Percentiles rank a stretch among this genome's conserved stretches.
These are phyloP conservation scores for Entonaema liquescens DNA, from an alignment of 495 filamentous ascomycete species.

Conservation along the genomic window DNA sequence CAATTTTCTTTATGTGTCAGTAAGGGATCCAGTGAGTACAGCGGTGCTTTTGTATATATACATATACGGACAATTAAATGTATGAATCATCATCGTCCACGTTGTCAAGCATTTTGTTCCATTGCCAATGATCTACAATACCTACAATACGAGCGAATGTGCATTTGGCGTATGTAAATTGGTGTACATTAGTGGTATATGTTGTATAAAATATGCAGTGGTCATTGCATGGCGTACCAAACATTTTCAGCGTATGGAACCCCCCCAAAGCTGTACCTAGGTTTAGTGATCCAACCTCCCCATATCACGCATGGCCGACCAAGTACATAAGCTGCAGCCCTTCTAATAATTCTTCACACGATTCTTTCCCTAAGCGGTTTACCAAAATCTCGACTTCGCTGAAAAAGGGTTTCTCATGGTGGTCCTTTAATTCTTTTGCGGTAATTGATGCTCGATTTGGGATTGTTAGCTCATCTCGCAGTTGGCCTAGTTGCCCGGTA, in stretches of 20 bases:
- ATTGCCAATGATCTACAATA: neutral
- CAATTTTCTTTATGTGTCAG: conserved; percentile 15
- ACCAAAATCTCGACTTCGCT: neutral
- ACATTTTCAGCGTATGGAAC: neutral
- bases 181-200: too few species aligned
- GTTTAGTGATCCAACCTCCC: neutral
- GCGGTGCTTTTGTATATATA: conserved; percentile 41
- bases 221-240: neutral
- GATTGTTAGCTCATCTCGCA: neutral
- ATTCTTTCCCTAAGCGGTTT: neutral
- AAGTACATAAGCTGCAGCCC: neutral
- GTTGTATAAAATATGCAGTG: neutral
- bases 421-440: neutral
- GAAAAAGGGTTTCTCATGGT: neutral
- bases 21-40: conserved; percentile 15
- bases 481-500: neutral
- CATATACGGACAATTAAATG: neutral
- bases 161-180: neutral
- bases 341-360: neutral
- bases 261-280: neutral
- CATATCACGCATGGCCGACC: neutral
- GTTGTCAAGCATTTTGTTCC: neutral
- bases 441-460: neutral
- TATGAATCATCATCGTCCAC: neutral
- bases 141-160: neutral